A percentile compares a stretch with the other conserved stretches of the same genome.
phyloP scores from a whole-genome alignment of 106 monocot species.

The Dioscorea alata region DNA sequence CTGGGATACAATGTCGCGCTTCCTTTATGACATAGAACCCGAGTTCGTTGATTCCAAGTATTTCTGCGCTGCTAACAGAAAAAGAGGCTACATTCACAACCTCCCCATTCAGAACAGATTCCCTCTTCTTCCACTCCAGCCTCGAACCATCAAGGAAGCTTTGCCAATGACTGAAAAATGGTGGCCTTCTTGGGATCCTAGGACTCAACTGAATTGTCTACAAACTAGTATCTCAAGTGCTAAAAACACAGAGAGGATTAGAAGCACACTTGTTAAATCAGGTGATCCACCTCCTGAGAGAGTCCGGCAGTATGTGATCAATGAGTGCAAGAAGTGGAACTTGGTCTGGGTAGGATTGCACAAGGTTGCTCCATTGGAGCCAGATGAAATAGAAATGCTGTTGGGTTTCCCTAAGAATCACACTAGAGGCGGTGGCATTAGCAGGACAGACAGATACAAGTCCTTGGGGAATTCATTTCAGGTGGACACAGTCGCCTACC shows the following conservation, averaged over 20 bases:
- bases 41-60: conserved; percentile 83
- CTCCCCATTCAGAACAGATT: conserved; percentile 54
- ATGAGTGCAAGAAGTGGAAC: conserved; percentile 66
- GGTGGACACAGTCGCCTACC: conserved; percentile 79
- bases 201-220: conserved; percentile 68
- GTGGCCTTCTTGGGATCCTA: conserved; percentile 78
- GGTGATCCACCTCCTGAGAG: conserved; percentile 23
- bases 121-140: conserved; percentile 37
- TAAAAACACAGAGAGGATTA: conserved; percentile 46
- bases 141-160: conserved; percentile 44
- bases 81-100: conserved; percentile 74
- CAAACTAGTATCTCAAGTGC: conserved; percentile 44
- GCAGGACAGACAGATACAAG: conserved; percentile 54
- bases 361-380: conserved; percentile 62
- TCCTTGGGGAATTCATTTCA: conserved; percentile 79
- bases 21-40: conserved; percentile 62
- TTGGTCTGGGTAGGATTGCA: conserved; percentile 69
- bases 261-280: conserved; percentile 6
- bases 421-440: conserved; percentile 56
- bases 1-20: conserved; percentile 67
- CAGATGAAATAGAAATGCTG: conserved; percentile 62
- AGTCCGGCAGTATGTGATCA: conserved; percentile 27
- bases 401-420: conserved; percentile 69
- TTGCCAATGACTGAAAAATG: conserved; percentile 46
- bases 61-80: conserved; percentile 54